Evolutionary conservation across 495 filamentous ascomycete genomes (phyloP).

Genomic region (Halenospora varia): DNA sequence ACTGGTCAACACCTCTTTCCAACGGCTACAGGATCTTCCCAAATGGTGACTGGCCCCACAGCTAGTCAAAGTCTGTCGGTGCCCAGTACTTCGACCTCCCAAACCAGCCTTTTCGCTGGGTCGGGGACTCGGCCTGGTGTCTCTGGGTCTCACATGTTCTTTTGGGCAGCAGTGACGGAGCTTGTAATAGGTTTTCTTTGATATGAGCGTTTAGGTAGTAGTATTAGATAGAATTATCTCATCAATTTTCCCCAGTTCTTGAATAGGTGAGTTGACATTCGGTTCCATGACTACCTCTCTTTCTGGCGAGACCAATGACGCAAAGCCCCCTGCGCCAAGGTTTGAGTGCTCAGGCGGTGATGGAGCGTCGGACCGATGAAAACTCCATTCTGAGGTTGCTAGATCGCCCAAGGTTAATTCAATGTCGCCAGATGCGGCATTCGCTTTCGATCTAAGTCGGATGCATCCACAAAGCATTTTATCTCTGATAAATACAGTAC

Average conservation of each 20-base stretch:
- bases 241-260: conserved; percentile 4
- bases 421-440: too few relatives aligned
- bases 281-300: conserved; percentile 10
- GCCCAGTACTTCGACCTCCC: background rate
- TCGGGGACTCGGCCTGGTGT: conserved; percentile 1
- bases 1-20: conserved; percentile 1
- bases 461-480: too few relatives aligned
- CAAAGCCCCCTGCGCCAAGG: too few relatives aligned
- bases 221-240: conserved; percentile 8
- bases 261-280: background rate
- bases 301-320: background rate
- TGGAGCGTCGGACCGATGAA: too few relatives aligned
- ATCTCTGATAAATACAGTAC: too few relatives aligned
- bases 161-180: conserved; percentile 10
- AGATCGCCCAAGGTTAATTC: too few relatives aligned
- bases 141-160: conserved; percentile 9
- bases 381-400: too few relatives aligned
- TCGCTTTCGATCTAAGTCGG: too few relatives aligned
- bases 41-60: background rate
- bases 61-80: background rate
- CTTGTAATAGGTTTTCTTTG: conserved; percentile 3
- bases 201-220: conserved; percentile 10
- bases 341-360: too few relatives aligned
- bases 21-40: conserved; percentile 10
- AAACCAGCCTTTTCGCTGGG: background rate